Conservation (phyloP, 2,329 filamentous ascomycete genomes). For the Pyricularia pennisetigena region DNA sequence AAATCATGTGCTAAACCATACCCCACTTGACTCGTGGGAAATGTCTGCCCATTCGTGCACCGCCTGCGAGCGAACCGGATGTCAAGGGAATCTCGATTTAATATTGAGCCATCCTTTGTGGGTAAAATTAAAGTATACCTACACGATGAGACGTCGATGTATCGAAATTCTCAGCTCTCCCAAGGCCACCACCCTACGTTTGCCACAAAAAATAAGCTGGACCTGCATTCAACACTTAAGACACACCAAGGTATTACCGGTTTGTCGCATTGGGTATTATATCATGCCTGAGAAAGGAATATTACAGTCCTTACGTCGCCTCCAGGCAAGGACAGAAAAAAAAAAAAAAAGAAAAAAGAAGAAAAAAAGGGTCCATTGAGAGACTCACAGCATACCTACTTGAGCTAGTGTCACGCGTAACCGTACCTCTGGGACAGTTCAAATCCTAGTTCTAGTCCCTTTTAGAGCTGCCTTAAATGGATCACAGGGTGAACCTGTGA, state of each 20-base stretch:
- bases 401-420: background rate
- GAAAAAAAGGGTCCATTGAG: background rate
- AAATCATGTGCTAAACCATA: background rate
- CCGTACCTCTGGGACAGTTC: background rate
- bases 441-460: background rate
- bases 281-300: background rate
- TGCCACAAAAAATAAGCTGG: background rate
- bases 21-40: background rate
- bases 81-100: background rate
- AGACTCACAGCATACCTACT: background rate
- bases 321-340: background rate
- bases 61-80: background rate
- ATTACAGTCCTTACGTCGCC: background rate
- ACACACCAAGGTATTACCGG: background rate
- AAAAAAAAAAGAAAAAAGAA: background rate
- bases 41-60: background rate
- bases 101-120: background rate
- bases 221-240: background rate
- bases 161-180: background rate
- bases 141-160: background rate
- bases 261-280: too few relatives aligned
- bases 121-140: background rate
- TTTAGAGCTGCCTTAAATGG: background rate
- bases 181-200: background rate
- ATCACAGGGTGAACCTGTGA: background rate